Evolutionary conservation across 371 early-diverging fungal genomes (phyloP).

Genomic region (Mucor plumbeus): DNA sequence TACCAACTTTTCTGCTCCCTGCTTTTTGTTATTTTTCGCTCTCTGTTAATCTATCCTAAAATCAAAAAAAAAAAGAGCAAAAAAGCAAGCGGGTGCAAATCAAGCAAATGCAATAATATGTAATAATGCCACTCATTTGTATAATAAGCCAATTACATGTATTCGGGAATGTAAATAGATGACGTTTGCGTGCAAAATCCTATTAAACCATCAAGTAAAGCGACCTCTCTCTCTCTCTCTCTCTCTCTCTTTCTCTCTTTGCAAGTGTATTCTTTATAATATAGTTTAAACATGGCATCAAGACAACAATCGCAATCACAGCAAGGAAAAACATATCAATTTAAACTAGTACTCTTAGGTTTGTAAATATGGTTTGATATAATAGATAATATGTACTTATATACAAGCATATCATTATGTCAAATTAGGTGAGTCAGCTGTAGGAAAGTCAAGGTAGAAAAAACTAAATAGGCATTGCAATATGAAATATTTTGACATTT

Average conservation of each 20-base stretch:
- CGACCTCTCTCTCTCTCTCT: background rate
- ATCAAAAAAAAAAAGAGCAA: too few species aligned
- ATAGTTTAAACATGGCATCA: background rate
- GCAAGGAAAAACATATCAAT: slow-evolving; percentile 68
- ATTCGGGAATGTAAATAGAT: slow-evolving; percentile 8
- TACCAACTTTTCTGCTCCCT: background rate
- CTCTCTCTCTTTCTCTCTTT: background rate
- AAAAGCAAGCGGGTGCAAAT: slow-evolving; percentile 3
- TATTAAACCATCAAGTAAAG: background rate
- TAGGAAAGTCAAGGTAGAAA: slow-evolving; percentile 82
- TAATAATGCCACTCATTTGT: background rate
- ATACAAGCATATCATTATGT: background rate
- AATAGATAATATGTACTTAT: background rate
- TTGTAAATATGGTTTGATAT: slow-evolving; percentile 14
- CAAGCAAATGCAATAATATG: background rate
- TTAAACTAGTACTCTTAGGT: slow-evolving; percentile 84
- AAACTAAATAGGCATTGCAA: slow-evolving; percentile 35
- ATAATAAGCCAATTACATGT: background rate
- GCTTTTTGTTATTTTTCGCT: background rate
- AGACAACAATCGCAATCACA: slow-evolving; percentile 14
- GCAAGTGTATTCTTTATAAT: too few species aligned
- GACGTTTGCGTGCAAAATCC: background rate
- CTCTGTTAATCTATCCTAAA: too few species aligned
- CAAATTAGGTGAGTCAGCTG: slow-evolving; percentile 80
- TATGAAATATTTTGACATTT: slow-evolving; percentile 20